Percentiles rank a stretch among this genome's conserved stretches.
Evolutionary conservation across 768 basidiomycete genomes (phyloP).

Genomic region (Trametes punicea): DNA sequence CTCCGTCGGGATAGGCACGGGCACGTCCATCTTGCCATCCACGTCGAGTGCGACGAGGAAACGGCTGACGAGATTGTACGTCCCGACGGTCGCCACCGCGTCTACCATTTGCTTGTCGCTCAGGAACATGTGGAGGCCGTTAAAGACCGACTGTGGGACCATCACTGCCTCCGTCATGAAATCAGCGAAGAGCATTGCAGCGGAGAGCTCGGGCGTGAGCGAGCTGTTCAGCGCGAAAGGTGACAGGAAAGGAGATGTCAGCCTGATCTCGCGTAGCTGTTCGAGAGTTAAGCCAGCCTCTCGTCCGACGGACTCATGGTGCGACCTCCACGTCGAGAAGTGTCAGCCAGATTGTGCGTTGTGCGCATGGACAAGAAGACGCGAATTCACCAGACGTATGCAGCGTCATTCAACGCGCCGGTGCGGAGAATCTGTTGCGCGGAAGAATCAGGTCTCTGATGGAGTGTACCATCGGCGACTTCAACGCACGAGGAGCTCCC

Average conservation of each 20-base stretch:
- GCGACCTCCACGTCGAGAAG: conserved; percentile 22
- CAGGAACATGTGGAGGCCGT: conserved; percentile 26
- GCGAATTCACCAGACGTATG: conserved; percentile 24
- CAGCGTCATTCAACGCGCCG: conserved; percentile 26
- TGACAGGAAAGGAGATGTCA: conserved; percentile 21
- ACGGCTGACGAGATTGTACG: conserved; percentile 31
- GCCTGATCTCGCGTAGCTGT: conserved; percentile 30
- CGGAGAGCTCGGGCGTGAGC: conserved; percentile 27
- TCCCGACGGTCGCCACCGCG: conserved; percentile 30
- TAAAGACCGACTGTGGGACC: conserved; percentile 31
- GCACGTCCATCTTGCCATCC: conserved; percentile 30
- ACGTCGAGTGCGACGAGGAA: conserved; percentile 34
- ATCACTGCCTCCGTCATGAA: conserved; percentile 28
- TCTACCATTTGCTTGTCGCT: conserved; percentile 32
- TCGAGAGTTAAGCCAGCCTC: conserved; percentile 31
- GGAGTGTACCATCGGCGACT: neutral
- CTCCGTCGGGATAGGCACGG: conserved; percentile 28
- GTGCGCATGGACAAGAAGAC: neutral
- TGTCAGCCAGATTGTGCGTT: neutral
- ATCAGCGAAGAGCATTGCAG: conserved; percentile 33
- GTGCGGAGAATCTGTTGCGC: conserved; percentile 28
- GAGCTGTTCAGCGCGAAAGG: conserved; percentile 4
- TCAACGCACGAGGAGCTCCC: conserved; percentile 34
- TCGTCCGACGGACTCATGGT: conserved; percentile 34
- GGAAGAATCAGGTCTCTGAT: neutral